These are phyloP conservation scores for Penicillium herquei DNA, from an alignment of 495 filamentous ascomycete genomes.

Conservation along the genomic window DNA sequence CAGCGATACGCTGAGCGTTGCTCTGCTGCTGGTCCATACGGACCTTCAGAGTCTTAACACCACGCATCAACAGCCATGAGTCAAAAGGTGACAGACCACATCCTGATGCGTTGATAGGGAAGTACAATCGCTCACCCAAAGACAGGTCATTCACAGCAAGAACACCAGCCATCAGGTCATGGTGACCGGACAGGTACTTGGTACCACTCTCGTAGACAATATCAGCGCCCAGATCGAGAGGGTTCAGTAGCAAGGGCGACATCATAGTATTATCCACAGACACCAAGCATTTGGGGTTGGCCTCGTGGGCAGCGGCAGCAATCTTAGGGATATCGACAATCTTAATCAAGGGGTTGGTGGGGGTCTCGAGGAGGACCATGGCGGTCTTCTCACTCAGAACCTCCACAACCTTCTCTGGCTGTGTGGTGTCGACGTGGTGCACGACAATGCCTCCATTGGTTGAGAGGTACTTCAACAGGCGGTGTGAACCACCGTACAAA, in stretches of 20 bases:
- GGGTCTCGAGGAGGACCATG: conserved; percentile 95
- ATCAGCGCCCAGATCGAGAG: conserved; percentile 89
- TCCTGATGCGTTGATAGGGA: conserved; percentile 92
- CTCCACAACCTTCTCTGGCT: conserved; percentile 61
- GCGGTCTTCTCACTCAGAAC: conserved; percentile 76
- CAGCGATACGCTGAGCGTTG: conserved; percentile 86
- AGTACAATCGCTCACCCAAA: conserved; percentile 87
- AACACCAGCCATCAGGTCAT: conserved; percentile 98
- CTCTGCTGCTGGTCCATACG: conserved; percentile 97
- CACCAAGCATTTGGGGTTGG: conserved; percentile 78
- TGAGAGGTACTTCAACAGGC: conserved; percentile 86
- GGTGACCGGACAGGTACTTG: conserved; percentile 96
- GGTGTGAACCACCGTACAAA: conserved; percentile 93
- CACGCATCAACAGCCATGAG: conserved; percentile 90
- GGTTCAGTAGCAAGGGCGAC: conserved; percentile 86
- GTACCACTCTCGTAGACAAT: conserved; percentile 97
- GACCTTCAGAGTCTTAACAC: conserved; percentile 92
- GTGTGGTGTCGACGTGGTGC: conserved; percentile 93
- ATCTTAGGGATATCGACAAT: conserved; percentile 88
- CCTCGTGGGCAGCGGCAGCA: conserved; percentile 69
- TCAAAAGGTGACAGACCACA: conserved; percentile 94
- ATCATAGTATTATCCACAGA: conserved; percentile 99
- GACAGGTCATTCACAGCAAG: conserved; percentile 80
- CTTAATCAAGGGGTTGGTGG: conserved; percentile 97
- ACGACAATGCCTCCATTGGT: conserved; percentile 86